Percentiles rank a stretch among this genome's conserved stretches.
Evolutionary conservation across 2,329 filamentous ascomycete species (phyloP).

Genomic region (Beauveria pseudobassiana): DNA sequence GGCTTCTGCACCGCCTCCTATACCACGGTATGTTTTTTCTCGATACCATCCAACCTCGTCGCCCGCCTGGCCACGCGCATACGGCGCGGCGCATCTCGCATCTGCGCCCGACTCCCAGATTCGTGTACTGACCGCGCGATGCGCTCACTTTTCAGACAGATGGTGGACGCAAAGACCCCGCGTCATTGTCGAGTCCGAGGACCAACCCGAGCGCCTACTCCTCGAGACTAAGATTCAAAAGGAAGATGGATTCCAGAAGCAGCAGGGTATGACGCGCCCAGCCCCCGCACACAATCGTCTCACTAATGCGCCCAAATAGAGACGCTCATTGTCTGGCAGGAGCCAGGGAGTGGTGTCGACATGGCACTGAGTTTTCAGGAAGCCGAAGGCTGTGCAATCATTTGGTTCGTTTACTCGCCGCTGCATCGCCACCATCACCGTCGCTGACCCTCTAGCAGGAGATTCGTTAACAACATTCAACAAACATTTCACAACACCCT

Average conservation of each 20-base stretch:
- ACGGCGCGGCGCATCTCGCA: constrained; percentile 9
- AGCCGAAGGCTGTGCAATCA: constrained; percentile 82
- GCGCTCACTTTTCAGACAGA: constrained; percentile 36
- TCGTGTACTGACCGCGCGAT: constrained; percentile 21
- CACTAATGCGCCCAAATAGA: constrained; percentile 47
- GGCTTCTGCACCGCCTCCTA: constrained; percentile 84
- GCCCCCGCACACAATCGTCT: constrained; percentile 13
- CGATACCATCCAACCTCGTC: background rate
- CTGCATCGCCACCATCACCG: background rate
- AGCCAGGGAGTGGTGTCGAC: constrained; percentile 72
- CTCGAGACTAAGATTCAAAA: constrained; percentile 86
- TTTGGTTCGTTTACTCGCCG: constrained; percentile 58
- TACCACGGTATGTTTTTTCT: constrained; percentile 52
- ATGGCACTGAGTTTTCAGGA: constrained; percentile 99
- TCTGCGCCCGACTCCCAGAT: background rate
- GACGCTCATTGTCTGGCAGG: constrained; percentile 97
- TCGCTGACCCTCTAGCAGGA: constrained; percentile 47
- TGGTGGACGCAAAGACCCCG: constrained; percentile 66
- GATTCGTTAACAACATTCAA: constrained; percentile 84
- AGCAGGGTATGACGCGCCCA: constrained; percentile 62
- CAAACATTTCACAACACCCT: constrained; percentile 58
- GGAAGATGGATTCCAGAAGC: constrained; percentile 96
- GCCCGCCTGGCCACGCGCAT: constrained; percentile 7
- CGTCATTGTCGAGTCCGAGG: constrained; percentile 89
- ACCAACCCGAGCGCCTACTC: constrained; percentile 73